phyloP scores from a whole-genome alignment of 805 yeast species.

The Metschnikowia orientalis region DNA sequence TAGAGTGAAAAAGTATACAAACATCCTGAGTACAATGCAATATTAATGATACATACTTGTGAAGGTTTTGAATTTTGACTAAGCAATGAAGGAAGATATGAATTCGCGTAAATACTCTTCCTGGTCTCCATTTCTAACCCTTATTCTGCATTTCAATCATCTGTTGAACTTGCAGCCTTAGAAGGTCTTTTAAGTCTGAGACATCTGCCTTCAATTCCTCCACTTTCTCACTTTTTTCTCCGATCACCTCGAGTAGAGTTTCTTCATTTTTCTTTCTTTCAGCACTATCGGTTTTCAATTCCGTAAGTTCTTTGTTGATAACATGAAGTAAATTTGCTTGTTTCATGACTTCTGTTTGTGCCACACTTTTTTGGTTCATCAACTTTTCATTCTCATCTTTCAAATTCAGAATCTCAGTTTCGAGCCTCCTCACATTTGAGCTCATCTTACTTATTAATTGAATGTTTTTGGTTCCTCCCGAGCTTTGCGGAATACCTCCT shows the following conservation, averaged over 20 bases:
- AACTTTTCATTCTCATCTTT: slow-evolving; percentile 59
- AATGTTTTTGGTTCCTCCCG: slow-evolving; percentile 29
- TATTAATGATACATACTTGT: too few relatives aligned
- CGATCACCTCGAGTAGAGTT: slow-evolving; percentile 65
- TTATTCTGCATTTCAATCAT: slow-evolving; percentile 35
- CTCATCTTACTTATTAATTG: slow-evolving; percentile 75
- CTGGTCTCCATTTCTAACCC: background rate
- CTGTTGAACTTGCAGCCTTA: slow-evolving; percentile 81
- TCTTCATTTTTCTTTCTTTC: slow-evolving; percentile 39
- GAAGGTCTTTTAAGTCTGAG: slow-evolving; percentile 78
- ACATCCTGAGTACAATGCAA: too few relatives aligned
- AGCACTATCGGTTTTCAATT: slow-evolving; percentile 29
- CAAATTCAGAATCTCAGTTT: slow-evolving; percentile 65
- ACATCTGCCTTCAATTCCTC: slow-evolving; percentile 87
- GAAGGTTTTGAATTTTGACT: too few relatives aligned
- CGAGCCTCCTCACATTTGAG: slow-evolving; percentile 70
- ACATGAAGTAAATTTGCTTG: slow-evolving; percentile 26
- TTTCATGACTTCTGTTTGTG: slow-evolving; percentile 63
- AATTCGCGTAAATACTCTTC: too few relatives aligned
- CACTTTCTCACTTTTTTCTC: slow-evolving; percentile 83
- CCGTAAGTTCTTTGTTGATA: slow-evolving; percentile 26
- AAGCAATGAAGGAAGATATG: too few relatives aligned
- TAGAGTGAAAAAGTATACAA: too few relatives aligned
- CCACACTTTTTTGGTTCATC: slow-evolving; percentile 54
- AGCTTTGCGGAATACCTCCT: slow-evolving; percentile 12